Conservation (phyloP, 768 basidiomycete genomes). For the Epithele typhae region DNA sequence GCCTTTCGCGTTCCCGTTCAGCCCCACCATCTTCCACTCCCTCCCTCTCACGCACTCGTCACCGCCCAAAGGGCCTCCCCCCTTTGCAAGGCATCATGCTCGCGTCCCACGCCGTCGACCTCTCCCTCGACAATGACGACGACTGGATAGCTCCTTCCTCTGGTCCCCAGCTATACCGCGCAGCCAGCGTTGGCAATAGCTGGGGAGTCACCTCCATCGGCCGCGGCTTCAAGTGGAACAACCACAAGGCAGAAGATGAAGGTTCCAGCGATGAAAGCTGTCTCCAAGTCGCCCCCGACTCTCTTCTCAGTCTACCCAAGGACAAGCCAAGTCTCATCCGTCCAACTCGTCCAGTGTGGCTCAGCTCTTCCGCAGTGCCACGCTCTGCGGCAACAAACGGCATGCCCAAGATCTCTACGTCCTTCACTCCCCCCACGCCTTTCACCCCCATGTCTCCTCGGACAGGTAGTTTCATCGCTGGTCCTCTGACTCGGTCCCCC, state of each 20-base stretch:
- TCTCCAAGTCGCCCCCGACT: conserved; percentile 2
- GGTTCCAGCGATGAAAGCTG: conserved; percentile 13
- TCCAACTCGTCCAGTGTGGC: conserved; percentile 17
- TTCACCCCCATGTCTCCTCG: conserved; percentile 8
- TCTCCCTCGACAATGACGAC: conserved; percentile 55
- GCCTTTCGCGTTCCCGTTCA: conserved; percentile 24
- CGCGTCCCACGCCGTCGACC: conserved; percentile 47
- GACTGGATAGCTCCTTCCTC: conserved; percentile 57
- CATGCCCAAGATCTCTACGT: conserved; percentile 10
- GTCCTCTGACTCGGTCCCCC: conserved; percentile 23
- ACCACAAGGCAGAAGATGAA: conserved; percentile 31
- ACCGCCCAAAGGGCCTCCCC: conserved; percentile 8
- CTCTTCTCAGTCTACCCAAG: conserved; percentile 1
- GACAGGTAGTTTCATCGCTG: conserved; percentile 17
- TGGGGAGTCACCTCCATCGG: conserved; percentile 87
- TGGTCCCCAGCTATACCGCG: conserved; percentile 43
- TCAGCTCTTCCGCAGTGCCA: conserved; percentile 15
- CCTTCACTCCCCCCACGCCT: conserved; percentile 6
- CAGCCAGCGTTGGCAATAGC: conserved; percentile 68
- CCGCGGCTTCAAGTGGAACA: conserved; percentile 74
- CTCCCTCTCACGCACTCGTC: conserved; percentile 2
- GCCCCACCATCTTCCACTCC: conserved; percentile 24
- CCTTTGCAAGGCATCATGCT: conserved; percentile 24
- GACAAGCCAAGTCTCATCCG: conserved; percentile 5
- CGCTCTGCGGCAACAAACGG: conserved; percentile 11